Evolutionary conservation across 257 asterid genomes (phyloP), one percentile per base, ranked within the genome.

Genomic region (Forsythia suspensa): DNA sequence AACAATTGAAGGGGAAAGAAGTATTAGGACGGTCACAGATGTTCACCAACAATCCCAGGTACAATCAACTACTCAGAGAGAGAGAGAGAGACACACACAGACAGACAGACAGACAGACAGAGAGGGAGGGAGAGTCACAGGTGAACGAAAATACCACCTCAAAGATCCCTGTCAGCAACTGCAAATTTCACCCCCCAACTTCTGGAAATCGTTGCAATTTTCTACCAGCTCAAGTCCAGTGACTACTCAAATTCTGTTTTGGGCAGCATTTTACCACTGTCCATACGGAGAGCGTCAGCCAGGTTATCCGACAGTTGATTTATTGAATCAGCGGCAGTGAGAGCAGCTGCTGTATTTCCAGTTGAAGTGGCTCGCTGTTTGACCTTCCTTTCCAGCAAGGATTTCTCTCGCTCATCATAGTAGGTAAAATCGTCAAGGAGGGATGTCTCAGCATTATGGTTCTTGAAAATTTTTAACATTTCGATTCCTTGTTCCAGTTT

Each of bases 401-500:
- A 72, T 82, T 90, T 96, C 89, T 96, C 98, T 74, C 94, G 87
- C 81, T 96, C 98, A 80, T 96, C 95, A 72, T 96, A 96, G 67
- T 86, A 94, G 63, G 83, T 86, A 86, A 96, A 96, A 89, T 96
- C 99, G 36, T 96, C 99, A 52, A 96, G 84, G 70, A 96, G 92
- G 71, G 97, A 91, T 66, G 99, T 89, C n/a, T 90, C 96, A 10
- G 97, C 90, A 65, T 91, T 97, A 78, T 92, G 92, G 72, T 79
- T 90, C 85, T 92, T 94, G 87, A 94, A 96, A 81, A 92, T 92
- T 78, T 86, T 94, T 78, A 96, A 81, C 96, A 94, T 96, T 89
- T 96, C 98, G 44, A 92, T 82, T 57, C 99, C 98, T 61, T 89
- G 97, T 52, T 89, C 97, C 82, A 87, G 84, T 90, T 94, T 94